phyloP scores from a whole-genome alignment of 1,284 basidiomycete species.

The Boletus hoseneyae region DNA sequence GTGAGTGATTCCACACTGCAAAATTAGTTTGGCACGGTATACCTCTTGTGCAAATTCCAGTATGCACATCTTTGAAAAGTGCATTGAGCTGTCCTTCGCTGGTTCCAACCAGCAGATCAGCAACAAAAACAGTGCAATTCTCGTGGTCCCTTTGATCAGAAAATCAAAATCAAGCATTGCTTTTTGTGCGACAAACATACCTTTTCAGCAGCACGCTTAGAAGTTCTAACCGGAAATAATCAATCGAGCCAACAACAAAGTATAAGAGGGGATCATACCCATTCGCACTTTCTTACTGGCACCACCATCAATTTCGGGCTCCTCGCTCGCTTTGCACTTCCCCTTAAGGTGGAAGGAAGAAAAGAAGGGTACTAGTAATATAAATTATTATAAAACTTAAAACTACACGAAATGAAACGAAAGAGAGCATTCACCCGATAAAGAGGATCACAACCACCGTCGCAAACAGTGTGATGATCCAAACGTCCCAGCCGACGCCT shows the following conservation, averaged over 20 bases:
- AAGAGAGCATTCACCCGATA: too few species aligned
- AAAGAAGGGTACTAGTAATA: too few species aligned
- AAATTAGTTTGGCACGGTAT: conserved; percentile 12
- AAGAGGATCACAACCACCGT: too few species aligned
- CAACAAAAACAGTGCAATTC: conserved; percentile 88
- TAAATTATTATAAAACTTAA: too few species aligned
- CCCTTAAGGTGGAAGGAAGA: conserved; percentile 28
- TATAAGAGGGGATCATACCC: conserved; percentile 38
- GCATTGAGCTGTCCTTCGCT: conserved; percentile 63
- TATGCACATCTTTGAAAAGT: conserved; percentile 83
- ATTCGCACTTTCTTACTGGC: conserved; percentile 62
- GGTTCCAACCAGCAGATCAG: conserved; percentile 58
- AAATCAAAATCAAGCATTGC: neutral
- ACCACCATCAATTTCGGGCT: conserved; percentile 27
- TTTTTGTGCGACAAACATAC: conserved; percentile 35
- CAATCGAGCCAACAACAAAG: neutral
- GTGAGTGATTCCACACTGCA: conserved; percentile 78
- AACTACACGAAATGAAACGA: too few species aligned
- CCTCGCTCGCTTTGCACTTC: too few species aligned
- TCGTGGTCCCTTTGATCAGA: conserved; percentile 78
- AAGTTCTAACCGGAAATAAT: conserved; percentile 36
- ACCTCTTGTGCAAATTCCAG: neutral
- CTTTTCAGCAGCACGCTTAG: conserved; percentile 55
- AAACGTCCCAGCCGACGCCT: too few species aligned
- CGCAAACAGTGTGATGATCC: too few species aligned